A percentile compares a stretch with the other conserved stretches of the same genome.
These are phyloP conservation scores for Coemansia sp. DNA, from an alignment of 192 early-diverging fungal species.

Conservation along the genomic window DNA sequence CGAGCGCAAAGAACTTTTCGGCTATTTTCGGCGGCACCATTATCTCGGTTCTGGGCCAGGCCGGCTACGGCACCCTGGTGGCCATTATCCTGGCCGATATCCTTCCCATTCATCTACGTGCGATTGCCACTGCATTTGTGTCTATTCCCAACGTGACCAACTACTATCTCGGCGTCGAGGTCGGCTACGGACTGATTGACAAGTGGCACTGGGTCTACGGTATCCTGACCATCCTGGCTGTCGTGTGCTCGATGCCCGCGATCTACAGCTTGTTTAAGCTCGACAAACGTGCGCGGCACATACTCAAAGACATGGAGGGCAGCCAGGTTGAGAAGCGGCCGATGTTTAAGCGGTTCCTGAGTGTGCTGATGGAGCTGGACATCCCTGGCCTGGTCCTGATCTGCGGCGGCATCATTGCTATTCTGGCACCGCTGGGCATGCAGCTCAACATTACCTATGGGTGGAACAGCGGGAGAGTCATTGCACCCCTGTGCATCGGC, in stretches of 20 bases:
- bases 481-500: slow-evolving; percentile 52
- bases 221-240: slow-evolving; percentile 32
- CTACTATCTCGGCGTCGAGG: slow-evolving; percentile 48
- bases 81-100: slow-evolving; percentile 45
- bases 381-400: slow-evolving; percentile 34
- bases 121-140: slow-evolving; percentile 30
- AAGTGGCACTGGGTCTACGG: slow-evolving; percentile 54
- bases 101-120: slow-evolving; percentile 44
- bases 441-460: slow-evolving; percentile 54
- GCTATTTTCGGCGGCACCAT: slow-evolving; percentile 46
- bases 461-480: slow-evolving; percentile 57
- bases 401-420: slow-evolving; percentile 39
- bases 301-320: slow-evolving; percentile 14
- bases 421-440: slow-evolving; percentile 48
- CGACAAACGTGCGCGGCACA: slow-evolving; percentile 29
- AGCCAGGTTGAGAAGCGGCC: not conserved
- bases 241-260: slow-evolving; percentile 36
- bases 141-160: slow-evolving; percentile 47
- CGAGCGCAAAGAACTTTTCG: slow-evolving; percentile 30
- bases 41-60: slow-evolving; percentile 41
- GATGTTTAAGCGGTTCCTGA: not conserved
- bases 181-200: slow-evolving; percentile 24
- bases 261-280: slow-evolving; percentile 25
- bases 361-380: slow-evolving; percentile 34
- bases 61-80: slow-evolving; percentile 45